Conservation (phyloP, 2,329 filamentous ascomycete species). For the Colletotrichum agaves region DNA sequence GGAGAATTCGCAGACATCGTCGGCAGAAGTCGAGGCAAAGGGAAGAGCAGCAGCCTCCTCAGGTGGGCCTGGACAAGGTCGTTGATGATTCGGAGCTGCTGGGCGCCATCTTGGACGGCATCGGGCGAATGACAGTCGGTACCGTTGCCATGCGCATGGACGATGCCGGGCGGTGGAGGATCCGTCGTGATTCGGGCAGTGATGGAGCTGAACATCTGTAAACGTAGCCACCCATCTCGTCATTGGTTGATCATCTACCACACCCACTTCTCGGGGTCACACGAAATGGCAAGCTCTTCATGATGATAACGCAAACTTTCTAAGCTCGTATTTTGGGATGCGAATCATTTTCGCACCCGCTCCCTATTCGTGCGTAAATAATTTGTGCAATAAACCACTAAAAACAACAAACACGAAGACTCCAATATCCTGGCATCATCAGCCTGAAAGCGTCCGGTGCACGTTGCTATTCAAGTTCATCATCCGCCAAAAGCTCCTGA, state of each 20-base stretch:
- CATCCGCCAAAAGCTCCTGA: slow-evolving; percentile 44
- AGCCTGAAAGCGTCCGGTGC: neutral
- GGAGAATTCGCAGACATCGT: neutral
- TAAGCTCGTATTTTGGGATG: neutral
- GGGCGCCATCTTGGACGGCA: slow-evolving; percentile 50
- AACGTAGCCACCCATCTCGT: neutral
- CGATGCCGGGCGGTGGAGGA: slow-evolving; percentile 54
- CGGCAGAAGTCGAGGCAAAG: neutral
- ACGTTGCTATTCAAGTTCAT: slow-evolving; percentile 31
- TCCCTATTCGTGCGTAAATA: neutral
- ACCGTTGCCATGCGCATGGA: slow-evolving; percentile 48
- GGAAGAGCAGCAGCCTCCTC: neutral
- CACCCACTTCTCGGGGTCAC: neutral
- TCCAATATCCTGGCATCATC: slow-evolving; percentile 13
- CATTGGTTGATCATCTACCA: neutral
- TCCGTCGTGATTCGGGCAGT: slow-evolving; percentile 37
- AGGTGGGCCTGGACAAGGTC: neutral
- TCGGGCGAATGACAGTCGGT: slow-evolving; percentile 46
- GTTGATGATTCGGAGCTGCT: slow-evolving; percentile 47
- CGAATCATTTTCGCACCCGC: neutral
- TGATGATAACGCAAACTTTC: slow-evolving; percentile 5
- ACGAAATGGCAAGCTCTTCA: neutral
- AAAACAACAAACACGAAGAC: neutral
- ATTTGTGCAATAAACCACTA: neutral
- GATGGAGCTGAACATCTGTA: neutral